Evolutionary conservation across 2,329 filamentous ascomycete genomes (phyloP).

Genomic region (Fusarium lyarnte): DNA sequence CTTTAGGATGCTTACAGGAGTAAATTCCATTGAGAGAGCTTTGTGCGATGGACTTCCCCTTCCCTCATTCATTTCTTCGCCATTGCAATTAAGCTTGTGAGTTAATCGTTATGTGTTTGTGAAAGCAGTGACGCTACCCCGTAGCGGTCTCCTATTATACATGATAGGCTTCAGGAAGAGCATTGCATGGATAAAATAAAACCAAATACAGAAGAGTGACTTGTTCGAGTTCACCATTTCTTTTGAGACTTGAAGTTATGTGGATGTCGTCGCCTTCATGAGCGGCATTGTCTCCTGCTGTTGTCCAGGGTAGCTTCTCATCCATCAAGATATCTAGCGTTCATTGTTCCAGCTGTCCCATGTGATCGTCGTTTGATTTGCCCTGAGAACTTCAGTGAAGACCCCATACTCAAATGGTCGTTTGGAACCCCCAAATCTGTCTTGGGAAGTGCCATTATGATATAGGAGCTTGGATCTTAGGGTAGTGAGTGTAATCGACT

Average conservation of each 20-base stretch:
- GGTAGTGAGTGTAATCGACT: neutral
- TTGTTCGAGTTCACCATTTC: neutral
- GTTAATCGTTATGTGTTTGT: neutral
- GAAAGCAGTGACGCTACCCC: neutral
- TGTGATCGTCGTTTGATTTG: neutral
- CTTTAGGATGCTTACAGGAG: neutral
- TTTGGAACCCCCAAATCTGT: rapidly evolving
- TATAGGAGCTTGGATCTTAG: neutral
- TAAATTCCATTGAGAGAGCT: too few species aligned
- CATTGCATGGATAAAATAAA: neutral
- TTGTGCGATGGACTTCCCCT: rapidly evolving
- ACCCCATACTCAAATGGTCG: neutral
- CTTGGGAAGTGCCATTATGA: neutral
- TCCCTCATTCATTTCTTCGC: neutral
- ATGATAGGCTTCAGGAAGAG: neutral
- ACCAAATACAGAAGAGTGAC: neutral
- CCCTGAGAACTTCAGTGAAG: neutral
- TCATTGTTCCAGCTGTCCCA: neutral
- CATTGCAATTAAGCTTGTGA: neutral
- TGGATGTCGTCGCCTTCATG: neutral
- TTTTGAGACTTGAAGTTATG: neutral
- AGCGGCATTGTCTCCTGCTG: neutral
- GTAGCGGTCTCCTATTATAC: neutral
- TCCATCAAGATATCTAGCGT: neutral
- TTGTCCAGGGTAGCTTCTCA: neutral